A percentile compares a stretch with the other conserved stretches of the same genome.
phyloP scores from a whole-genome alignment of 2,329 filamentous ascomycete species.

The Reticulascus tulasneorum region DNA sequence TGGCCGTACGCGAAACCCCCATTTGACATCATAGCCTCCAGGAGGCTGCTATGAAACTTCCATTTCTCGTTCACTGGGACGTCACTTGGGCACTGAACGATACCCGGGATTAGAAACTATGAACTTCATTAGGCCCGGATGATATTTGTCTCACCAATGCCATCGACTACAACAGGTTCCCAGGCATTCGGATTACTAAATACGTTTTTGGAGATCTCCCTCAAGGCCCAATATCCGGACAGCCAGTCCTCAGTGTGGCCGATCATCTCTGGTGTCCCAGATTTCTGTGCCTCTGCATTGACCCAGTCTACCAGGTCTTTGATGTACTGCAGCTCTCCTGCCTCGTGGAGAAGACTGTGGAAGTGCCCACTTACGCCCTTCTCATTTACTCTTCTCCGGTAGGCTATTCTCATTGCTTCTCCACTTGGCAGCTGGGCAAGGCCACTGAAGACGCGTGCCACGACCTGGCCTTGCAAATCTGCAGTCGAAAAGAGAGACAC shows the following conservation, averaged over 20 bases:
- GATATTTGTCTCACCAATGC: too few species aligned
- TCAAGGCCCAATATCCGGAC: slow-evolving; percentile 1
- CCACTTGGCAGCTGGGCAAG: slow-evolving; percentile 41
- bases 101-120: too few species aligned
- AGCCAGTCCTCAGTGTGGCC: slow-evolving; percentile 2
- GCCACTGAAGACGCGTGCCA: slow-evolving; percentile 54
- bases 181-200: too few species aligned
- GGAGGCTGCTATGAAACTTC: too few species aligned
- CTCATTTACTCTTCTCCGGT: slow-evolving; percentile 13
- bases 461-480: slow-evolving; percentile 63
- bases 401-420: slow-evolving; percentile 33
- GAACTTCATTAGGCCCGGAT: too few species aligned
- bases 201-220: too few species aligned
- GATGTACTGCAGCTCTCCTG: slow-evolving; percentile 19
- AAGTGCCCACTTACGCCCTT: slow-evolving; percentile 19
- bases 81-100: too few species aligned
- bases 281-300: slow-evolving; percentile 7
- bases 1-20: too few species aligned
- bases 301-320: slow-evolving; percentile 18
- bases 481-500: slow-evolving; percentile 66
- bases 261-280: not conserved
- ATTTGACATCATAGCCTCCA: too few species aligned
- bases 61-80: too few species aligned
- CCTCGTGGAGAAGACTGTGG: slow-evolving; percentile 19
- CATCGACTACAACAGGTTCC: too few species aligned